phyloP scores from a whole-genome alignment of 306 rosid genomes.

The Sesbania bispinosa region DNA sequence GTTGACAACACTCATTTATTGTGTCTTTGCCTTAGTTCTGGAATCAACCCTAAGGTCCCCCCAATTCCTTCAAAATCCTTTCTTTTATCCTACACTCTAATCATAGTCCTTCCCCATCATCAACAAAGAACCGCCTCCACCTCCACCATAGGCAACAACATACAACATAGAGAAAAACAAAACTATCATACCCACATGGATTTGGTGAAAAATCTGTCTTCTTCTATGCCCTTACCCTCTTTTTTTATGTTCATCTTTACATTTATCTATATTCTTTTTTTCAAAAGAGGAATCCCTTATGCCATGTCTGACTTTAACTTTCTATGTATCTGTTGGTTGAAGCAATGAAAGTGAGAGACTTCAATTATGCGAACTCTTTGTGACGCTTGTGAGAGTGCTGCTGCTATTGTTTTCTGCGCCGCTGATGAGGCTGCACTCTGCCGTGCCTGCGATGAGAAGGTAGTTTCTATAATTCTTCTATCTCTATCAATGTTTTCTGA shows the following conservation, averaged over 20 bases:
- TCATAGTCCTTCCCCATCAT: slow-evolving; percentile 36
- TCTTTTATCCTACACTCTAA: slow-evolving; percentile 17
- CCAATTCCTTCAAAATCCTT: slow-evolving; percentile 14
- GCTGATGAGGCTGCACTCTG: slow-evolving; percentile 99
- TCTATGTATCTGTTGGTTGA: slow-evolving; percentile 25
- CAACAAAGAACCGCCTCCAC: slow-evolving; percentile 24
- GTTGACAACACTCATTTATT: slow-evolving; percentile 40
- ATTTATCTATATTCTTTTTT: not conserved
- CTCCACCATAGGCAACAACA: not conserved
- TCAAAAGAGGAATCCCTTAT: not conserved
- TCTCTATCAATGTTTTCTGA: not conserved
- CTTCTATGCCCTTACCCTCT: slow-evolving; percentile 12
- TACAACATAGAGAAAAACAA: slow-evolving; percentile 15
- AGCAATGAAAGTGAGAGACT: slow-evolving; percentile 62
- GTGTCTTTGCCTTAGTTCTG: slow-evolving; percentile 29
- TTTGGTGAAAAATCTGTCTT: slow-evolving; percentile 51
- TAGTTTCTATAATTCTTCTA: not conserved
- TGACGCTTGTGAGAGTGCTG: slow-evolving; percentile 96
- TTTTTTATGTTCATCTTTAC: not conserved
- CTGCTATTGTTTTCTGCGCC: slow-evolving; percentile 94
- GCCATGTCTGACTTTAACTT: slow-evolving; percentile 25
- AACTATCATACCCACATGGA: slow-evolving; percentile 36
- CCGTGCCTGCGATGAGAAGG: slow-evolving; percentile 90
- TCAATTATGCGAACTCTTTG: slow-evolving; percentile 94
- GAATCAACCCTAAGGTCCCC: slow-evolving; percentile 30